These are phyloP conservation scores for Hypoxylon intermedium DNA, from an alignment of 495 filamentous ascomycete species.

Conservation along the genomic window DNA sequence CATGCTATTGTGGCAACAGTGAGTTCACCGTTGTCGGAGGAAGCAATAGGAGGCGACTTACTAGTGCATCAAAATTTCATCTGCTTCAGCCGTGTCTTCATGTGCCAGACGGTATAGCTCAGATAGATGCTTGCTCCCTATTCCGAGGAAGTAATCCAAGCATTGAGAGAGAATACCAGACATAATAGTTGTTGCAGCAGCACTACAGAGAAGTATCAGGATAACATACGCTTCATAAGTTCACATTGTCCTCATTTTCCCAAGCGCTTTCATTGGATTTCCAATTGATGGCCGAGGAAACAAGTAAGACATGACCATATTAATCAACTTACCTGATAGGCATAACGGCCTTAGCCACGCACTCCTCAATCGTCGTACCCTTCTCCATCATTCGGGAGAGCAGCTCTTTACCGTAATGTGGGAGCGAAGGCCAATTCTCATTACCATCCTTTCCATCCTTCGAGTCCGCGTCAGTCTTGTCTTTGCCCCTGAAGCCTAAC, in stretches of 20 bases:
- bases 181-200: constrained; percentile 22
- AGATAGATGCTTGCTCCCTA: constrained; percentile 60
- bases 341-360: constrained; percentile 70
- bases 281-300: too few relatives aligned
- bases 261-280: too few relatives aligned
- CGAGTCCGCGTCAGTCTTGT: constrained; percentile 41
- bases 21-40: too few relatives aligned
- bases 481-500: constrained; percentile 18
- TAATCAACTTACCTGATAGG: constrained; percentile 51
- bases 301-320: constrained; percentile 15
- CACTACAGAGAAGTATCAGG: constrained; percentile 49
- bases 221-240: too few relatives aligned
- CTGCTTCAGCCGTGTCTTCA: constrained; percentile 35
- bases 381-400: constrained; percentile 67
- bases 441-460: constrained; percentile 48
- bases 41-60: constrained; percentile 18
- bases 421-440: constrained; percentile 53
- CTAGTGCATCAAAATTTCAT: constrained; percentile 41
- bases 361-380: constrained; percentile 64
- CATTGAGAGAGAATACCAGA: constrained; percentile 67
- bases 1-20: constrained; percentile 31
- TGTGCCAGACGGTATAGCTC: constrained; percentile 62
- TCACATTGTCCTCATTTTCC: constrained; percentile 55
- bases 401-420: constrained; percentile 71
- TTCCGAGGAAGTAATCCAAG: constrained; percentile 73